A percentile compares a stretch with the other conserved stretches of the same genome.
Conservation (phyloP, 208 protist species). For the Trypanosoma boissoni region DNA sequence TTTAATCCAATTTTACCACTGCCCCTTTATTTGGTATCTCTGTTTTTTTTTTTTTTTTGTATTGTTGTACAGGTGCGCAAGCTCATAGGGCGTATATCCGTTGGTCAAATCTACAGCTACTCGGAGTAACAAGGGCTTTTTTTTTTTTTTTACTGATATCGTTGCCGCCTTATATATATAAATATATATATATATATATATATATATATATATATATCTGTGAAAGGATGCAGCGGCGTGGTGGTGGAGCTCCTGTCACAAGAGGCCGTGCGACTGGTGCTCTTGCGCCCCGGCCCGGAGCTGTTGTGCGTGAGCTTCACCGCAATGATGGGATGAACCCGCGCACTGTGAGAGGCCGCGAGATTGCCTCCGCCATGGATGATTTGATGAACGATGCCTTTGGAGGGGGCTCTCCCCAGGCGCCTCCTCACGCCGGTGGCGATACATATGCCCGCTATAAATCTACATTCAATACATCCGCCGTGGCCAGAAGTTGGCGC, state of each 20-base stretch:
- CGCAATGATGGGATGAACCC: slow-evolving; percentile 30
- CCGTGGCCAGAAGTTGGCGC: slow-evolving; percentile 32
- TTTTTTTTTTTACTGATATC: too few relatives aligned
- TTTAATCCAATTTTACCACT: too few relatives aligned
- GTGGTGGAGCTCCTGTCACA: background rate
- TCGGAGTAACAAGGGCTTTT: too few relatives aligned
- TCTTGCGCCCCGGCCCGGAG: too few relatives aligned
- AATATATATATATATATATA: slow-evolving; percentile 15
- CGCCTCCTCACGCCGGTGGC: background rate
- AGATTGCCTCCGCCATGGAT: slow-evolving; percentile 57
- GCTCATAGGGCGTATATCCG: too few relatives aligned
- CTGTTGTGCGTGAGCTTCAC: slow-evolving; percentile 35
- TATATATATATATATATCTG: background rate
- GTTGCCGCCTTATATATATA: background rate
- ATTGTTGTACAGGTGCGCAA: too few relatives aligned
- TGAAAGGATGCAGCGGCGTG: background rate
- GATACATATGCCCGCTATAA: slow-evolving; percentile 21
- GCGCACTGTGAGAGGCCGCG: slow-evolving; percentile 27
- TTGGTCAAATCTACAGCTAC: too few relatives aligned
- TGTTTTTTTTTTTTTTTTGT: too few relatives aligned
- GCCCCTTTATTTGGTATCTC: too few relatives aligned
- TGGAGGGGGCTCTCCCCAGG: slow-evolving; percentile 29
- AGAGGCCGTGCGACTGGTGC: too few relatives aligned
- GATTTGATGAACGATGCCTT: slow-evolving; percentile 60
- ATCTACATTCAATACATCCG: slow-evolving; percentile 11